Evolutionary conservation across 768 basidiomycete species (phyloP).

Genomic region (Auricularia cornea): DNA sequence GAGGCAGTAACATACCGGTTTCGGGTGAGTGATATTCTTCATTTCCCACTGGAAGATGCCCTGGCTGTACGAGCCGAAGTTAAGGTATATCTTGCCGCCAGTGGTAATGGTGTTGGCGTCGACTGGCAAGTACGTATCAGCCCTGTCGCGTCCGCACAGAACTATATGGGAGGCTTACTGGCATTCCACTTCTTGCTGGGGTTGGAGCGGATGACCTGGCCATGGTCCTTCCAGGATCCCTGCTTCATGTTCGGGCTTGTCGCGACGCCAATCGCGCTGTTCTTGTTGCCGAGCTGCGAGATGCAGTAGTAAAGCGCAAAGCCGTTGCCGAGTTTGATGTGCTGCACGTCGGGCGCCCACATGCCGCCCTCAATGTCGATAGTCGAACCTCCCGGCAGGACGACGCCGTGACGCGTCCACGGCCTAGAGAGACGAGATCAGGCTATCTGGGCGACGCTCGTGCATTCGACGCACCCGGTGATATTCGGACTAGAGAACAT

Average conservation of each 20-base stretch:
- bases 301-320: slow-evolving; percentile 17
- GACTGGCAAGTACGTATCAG: neutral
- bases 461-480: too few species aligned
- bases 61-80: slow-evolving; percentile 7
- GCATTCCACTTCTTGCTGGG: slow-evolving; percentile 13
- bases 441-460: too few species aligned
- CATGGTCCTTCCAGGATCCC: slow-evolving; percentile 19
- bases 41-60: too few species aligned
- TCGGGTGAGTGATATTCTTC: neutral
- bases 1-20: neutral
- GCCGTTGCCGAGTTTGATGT: slow-evolving; percentile 9
- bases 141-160: too few species aligned
- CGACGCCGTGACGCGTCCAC: slow-evolving; percentile 13
- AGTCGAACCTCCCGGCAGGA: slow-evolving; percentile 8
- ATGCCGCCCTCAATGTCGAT: slow-evolving; percentile 10
- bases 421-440: slow-evolving; percentile 4
- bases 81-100: slow-evolving; percentile 11
- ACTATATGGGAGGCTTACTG: neutral
- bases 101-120: slow-evolving; percentile 11
- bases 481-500: too few species aligned
- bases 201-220: slow-evolving; percentile 12
- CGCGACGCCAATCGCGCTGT: slow-evolving; percentile 17
- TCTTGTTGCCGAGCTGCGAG: slow-evolving; percentile 16
- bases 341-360: slow-evolving; percentile 18
- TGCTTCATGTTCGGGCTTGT: slow-evolving; percentile 16